Evolutionary conservation across 2,329 filamentous ascomycete species (phyloP), one percentile per base, ranked within the genome.

Genomic region (Pseudogymnoascus sp.): DNA sequence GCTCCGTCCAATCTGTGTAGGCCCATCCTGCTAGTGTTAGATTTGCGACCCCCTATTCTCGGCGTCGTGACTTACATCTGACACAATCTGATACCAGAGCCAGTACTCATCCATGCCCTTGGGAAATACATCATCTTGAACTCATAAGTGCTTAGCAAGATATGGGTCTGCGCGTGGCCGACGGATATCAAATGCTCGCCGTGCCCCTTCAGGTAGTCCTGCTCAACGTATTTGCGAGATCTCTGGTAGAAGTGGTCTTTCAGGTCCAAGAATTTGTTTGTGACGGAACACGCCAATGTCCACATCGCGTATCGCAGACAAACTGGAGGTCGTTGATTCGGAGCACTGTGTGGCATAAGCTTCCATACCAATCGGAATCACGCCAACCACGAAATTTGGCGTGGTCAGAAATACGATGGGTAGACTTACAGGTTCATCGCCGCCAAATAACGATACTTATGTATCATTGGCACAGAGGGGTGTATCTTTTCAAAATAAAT

Each of bases 81-180:
- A 60, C 85, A 84, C 62, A 97, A 76, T 60, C 93, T 84, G n/a
- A 88, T 84, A 4, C 89, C 89, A 65, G 90, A 82, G 21, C 93
- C 94, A 2, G 90, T 88, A 68, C 90, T 97, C 77, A 96, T 85
- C 94, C 94, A 97, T 0, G 94, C 94, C 67, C 94, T 82, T 1
- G 94, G 93, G 69, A 97, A 97, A 74, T 92, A 95, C 90, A 97
- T 96, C 82, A 90, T 89, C 77, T 93, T 96, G 79, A 97, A 97
- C 74, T 99, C 94, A 70, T 96, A 97, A 0, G 84, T 86, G 5
- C 87, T 84, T 59, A 95, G 80, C 18, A 97, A 78, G 25, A 86
- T 80, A 82, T 95, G 95, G 1, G 90, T 85, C 74, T 99, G 94
- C 60, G 88, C 90, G 74, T 96, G 91, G 14, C 88, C 87, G 31